Base-by-base conservation (phyloP, 352 stramenopile genomes). In the Salisapilia sapeloensis region DNA sequence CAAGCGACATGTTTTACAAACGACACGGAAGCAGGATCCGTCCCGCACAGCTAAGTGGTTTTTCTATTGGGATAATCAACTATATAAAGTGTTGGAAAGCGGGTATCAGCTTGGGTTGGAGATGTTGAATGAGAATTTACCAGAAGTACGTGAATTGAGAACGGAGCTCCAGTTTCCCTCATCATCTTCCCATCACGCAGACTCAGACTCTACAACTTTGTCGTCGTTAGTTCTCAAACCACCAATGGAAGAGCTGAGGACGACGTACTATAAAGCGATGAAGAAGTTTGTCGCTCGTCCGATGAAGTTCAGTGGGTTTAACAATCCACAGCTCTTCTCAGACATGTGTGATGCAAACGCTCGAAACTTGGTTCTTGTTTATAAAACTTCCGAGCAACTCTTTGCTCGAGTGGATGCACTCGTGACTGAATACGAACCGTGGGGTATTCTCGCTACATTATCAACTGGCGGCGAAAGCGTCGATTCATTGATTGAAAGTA, bases 71-170 rank as follows among this genome's bases (percentile, higher is more conserved):
- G 85, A 97, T 45, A 59, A 93, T 34, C 90, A 97, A 46, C 48
- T 97, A 14, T 97, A 96, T 60, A 97, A 97, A 34, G 83, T 90
- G 3, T 47, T 97, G 2, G 90, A 97, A 41, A 79, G 78, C 14
- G 83, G 77, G 2, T 97, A 96, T 35, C 77, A 94, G 40, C 64
- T 92, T n/a, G 91, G 85, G 0, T 61, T 97, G 2, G 89, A 97
- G 40, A 92, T 77, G 46, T 60, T 97, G 6, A 96, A 96, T 38
- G 81, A 97, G 29, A 86, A 91, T 32, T 43, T 96, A 2, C 64
- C 77, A 2, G 84, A 94, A 40, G 82, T 95, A 32, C 91, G 91
- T 27, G 72, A 85, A 31, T 75, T 85, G 29, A 63, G 61, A 38
- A 81, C 65, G 0, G 75, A 90, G 32, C 37, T 90, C 12, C 57